phyloP scores from a whole-genome alignment of 768 basidiomycete species.

The Tricholoma saponaceum region DNA sequence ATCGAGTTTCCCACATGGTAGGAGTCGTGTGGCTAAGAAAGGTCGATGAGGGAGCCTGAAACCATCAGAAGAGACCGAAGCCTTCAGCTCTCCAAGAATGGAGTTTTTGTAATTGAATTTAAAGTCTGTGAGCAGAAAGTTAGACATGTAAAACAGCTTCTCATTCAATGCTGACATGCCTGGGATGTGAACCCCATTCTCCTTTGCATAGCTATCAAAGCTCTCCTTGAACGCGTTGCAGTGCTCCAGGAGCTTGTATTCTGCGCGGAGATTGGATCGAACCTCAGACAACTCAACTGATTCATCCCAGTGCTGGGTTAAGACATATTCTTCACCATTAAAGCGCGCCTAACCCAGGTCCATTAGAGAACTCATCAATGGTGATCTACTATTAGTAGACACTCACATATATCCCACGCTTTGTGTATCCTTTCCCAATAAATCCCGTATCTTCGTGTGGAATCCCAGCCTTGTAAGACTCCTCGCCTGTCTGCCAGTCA shows the following conservation, averaged over 20 bases:
- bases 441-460: not conserved
- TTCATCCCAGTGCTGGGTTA: constrained; percentile 12
- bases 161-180: constrained; percentile 1
- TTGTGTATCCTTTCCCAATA: constrained; percentile 18
- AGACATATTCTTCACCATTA: constrained; percentile 16
- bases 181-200: not conserved
- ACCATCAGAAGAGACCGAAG: constrained; percentile 1
- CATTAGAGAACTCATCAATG: not conserved
- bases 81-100: constrained; percentile 16
- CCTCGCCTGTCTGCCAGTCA: not conserved
- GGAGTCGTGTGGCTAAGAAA: constrained; percentile 23
- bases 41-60: constrained; percentile 6
- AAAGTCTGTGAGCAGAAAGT: constrained; percentile 15
- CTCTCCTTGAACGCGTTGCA: constrained; percentile 15
- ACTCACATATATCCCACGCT: constrained; percentile 18
- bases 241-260: constrained; percentile 16
- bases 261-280: constrained; percentile 6
- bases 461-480: not conserved
- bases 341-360: constrained; percentile 12
- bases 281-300: constrained; percentile 1
- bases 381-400: not conserved
- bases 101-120: constrained; percentile 21
- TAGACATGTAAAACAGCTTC: not conserved
- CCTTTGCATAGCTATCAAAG: constrained; percentile 11
- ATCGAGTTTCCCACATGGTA: constrained; percentile 20